A percentile compares a stretch with the other conserved stretches of the same genome.
phyloP scores from a whole-genome alignment of 164 flowering plant species.

The Annona cherimola region DNA sequence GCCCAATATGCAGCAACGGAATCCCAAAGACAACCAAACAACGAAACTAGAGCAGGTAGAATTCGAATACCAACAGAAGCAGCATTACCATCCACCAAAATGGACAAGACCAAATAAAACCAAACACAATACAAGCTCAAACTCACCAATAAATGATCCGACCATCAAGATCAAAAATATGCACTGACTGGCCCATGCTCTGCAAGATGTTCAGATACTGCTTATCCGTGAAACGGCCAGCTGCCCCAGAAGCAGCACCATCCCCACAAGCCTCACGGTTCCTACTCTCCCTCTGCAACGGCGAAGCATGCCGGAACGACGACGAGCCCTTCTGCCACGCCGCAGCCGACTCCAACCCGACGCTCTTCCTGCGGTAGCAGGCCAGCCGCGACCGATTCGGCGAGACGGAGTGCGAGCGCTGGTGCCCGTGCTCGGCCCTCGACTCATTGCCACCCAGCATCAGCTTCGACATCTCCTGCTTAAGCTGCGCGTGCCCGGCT shows the following conservation, averaged over 20 bases:
- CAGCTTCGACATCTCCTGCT: slow-evolving; percentile 74
- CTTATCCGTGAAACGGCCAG: slow-evolving; percentile 47
- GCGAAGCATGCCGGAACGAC: slow-evolving; percentile 71
- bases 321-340: slow-evolving; percentile 45
- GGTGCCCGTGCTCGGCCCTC: slow-evolving; percentile 22
- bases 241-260: slow-evolving; percentile 39
- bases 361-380: slow-evolving; percentile 17
- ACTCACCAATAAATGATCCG: slow-evolving; percentile 76
- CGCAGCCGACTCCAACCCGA: slow-evolving; percentile 21
- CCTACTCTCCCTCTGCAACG: slow-evolving; percentile 73
- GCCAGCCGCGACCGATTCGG: slow-evolving; percentile 47
- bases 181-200: slow-evolving; percentile 87
- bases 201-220: slow-evolving; percentile 86
- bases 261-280: slow-evolving; percentile 22
- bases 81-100: background rate
- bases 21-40: background rate
- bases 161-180: slow-evolving; percentile 59
- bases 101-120: background rate
- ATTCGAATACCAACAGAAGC: background rate
- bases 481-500: slow-evolving; percentile 66
- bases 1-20: background rate
- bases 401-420: slow-evolving; percentile 73
- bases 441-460: slow-evolving; percentile 17
- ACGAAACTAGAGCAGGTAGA: background rate
- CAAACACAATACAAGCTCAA: background rate